These are phyloP conservation scores for Marasmius oreades DNA, from an alignment of 1,284 basidiomycete species.

Conservation along the genomic window DNA sequence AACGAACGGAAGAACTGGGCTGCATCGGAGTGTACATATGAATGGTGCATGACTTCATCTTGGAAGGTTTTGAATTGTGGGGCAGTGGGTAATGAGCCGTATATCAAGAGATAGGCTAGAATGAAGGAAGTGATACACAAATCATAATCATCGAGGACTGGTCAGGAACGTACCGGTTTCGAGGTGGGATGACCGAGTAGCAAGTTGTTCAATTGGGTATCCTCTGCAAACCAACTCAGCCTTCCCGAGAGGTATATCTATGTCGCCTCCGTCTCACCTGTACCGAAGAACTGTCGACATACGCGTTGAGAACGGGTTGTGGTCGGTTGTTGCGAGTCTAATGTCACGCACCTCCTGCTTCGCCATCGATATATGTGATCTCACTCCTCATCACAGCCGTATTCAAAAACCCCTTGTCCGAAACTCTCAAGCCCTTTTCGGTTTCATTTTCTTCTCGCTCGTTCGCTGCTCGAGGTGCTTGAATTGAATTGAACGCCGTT, in stretches of 20 bases:
- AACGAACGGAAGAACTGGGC: constrained; percentile 80
- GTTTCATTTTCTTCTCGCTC: constrained; percentile 84
- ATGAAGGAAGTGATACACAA: neutral
- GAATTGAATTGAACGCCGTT: constrained; percentile 76
- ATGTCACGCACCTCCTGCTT: constrained; percentile 58
- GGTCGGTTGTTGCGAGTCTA: neutral
- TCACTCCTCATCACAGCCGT: constrained; percentile 79
- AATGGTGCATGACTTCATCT: constrained; percentile 75
- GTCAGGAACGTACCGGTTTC: constrained; percentile 46
- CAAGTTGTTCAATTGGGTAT: constrained; percentile 91
- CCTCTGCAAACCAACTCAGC: constrained; percentile 47
- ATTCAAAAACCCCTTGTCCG: constrained; percentile 82
- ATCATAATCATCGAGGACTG: neutral
- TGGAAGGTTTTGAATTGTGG: constrained; percentile 62
- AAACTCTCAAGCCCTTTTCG: constrained; percentile 71
- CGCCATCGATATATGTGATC: constrained; percentile 89
- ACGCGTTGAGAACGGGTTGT: neutral
- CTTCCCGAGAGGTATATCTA: neutral
- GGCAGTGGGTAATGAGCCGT: constrained; percentile 75
- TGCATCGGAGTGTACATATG: constrained; percentile 74
- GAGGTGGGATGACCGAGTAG: constrained; percentile 72
- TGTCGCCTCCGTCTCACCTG: constrained; percentile 38
- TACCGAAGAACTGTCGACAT: constrained; percentile 61
- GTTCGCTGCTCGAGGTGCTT: constrained; percentile 48
- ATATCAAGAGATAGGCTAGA: constrained; percentile 78